These are phyloP conservation scores for Microbotryomycetes sp. DNA, from an alignment of 1,284 basidiomycete species.

Conservation along the genomic window DNA sequence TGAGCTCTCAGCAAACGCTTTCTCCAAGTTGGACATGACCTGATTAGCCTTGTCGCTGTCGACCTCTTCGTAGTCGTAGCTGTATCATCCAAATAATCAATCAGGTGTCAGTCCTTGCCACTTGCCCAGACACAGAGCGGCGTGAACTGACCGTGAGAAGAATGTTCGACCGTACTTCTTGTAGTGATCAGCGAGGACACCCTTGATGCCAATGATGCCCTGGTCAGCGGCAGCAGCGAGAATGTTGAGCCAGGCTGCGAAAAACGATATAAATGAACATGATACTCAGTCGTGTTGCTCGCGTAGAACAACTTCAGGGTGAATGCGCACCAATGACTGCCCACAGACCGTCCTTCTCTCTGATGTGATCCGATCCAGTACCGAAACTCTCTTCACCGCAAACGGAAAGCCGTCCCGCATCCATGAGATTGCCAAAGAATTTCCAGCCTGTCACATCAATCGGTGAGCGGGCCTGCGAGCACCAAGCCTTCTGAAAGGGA, in stretches of 20 bases:
- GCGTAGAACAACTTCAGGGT: constrained; percentile 1
- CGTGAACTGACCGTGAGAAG: constrained; percentile 67
- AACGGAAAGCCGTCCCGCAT: constrained; percentile 91
- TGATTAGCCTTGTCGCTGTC: constrained; percentile 80
- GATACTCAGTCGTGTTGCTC: neutral
- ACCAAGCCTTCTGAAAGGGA: neutral
- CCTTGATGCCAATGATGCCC: constrained; percentile 73
- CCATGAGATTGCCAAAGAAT: constrained; percentile 99
- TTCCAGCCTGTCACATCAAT: constrained; percentile 69
- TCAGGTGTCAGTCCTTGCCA: neutral
- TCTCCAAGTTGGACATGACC: constrained; percentile 72
- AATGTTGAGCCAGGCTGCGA: constrained; percentile 89
- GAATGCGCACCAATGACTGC: constrained; percentile 69
- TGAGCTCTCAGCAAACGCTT: constrained; percentile 57
- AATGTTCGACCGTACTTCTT: constrained; percentile 90
- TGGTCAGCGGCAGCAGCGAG: constrained; percentile 85
- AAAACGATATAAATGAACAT: neutral
- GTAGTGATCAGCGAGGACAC: constrained; percentile 81
- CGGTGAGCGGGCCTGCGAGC: neutral
- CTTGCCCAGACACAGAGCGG: no score
- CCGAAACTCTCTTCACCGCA: constrained; percentile 99
- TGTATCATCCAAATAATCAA: neutral
- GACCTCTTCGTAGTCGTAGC: constrained; percentile 97
- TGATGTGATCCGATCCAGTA: constrained; percentile 98
- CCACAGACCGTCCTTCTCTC: constrained; percentile 99